Evolutionary conservation across 2,329 filamentous ascomycete species (phyloP).

Genomic region (Aureobasidium sp.): DNA sequence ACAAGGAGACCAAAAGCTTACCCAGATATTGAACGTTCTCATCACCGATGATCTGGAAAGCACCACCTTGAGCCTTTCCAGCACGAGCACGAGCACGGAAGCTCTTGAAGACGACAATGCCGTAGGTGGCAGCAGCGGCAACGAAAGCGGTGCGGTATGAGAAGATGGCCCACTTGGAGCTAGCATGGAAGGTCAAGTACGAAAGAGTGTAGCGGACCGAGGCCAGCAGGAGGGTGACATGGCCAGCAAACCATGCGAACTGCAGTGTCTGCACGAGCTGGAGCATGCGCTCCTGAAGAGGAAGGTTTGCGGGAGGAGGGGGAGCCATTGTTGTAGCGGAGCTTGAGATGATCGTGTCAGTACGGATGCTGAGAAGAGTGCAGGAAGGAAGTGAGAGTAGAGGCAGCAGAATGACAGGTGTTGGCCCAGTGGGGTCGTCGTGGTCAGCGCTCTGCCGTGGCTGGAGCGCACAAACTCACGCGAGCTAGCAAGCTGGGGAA

Average conservation of each 20-base stretch:
- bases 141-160: constrained; percentile 88
- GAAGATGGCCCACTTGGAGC: constrained; percentile 67
- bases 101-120: constrained; percentile 98
- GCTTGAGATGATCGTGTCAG: constrained; percentile 4
- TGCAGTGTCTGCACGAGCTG: constrained; percentile 77
- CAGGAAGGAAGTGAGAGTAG: neutral
- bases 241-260: constrained; percentile 67
- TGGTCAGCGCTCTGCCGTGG: constrained; percentile 13
- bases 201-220: constrained; percentile 78
- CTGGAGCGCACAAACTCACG: constrained; percentile 13
- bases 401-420: constrained; percentile 12
- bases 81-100: constrained; percentile 77
- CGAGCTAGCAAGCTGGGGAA: constrained; percentile 8
- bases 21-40: constrained; percentile 98
- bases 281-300: constrained; percentile 21
- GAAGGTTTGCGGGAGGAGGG: constrained; percentile 19
- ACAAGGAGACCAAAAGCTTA: constrained; percentile 44
- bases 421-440: constrained; percentile 13
- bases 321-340: constrained; percentile 22
- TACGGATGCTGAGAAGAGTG: neutral
- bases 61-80: constrained; percentile 54
- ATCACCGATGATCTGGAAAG: constrained; percentile 65
- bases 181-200: constrained; percentile 83
- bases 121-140: constrained; percentile 84
- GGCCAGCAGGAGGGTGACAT: constrained; percentile 76